A percentile compares a stretch with the other conserved stretches of the same genome.
These are phyloP conservation scores for Glycine tomentella DNA, from an alignment of 306 rosid species.

Conservation along the genomic window DNA sequence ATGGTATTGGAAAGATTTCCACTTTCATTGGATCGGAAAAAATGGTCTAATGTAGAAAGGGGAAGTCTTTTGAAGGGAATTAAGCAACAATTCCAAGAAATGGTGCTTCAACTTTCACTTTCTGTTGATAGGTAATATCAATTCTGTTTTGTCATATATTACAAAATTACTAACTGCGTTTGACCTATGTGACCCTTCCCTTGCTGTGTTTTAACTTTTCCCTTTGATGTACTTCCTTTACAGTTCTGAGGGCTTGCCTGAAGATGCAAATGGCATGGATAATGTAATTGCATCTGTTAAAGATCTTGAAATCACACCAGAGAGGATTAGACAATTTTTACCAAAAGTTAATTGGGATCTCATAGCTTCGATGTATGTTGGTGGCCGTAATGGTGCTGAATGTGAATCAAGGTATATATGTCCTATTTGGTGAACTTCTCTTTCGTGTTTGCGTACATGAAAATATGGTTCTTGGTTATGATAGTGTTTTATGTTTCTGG, in stretches of 20 bases:
- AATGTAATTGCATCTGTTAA: constrained; percentile 63
- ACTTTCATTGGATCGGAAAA: constrained; percentile 65
- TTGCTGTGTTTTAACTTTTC: not conserved
- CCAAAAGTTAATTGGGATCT: constrained; percentile 88
- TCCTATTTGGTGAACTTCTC: constrained; percentile 19
- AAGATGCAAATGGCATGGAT: constrained; percentile 66
- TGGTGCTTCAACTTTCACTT: constrained; percentile 63
- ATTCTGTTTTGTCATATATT: constrained; percentile 30
- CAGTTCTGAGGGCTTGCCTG: constrained; percentile 59
- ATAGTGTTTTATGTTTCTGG: constrained; percentile 30
- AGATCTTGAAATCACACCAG: constrained; percentile 65
- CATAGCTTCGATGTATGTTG: constrained; percentile 75
- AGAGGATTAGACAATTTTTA: constrained; percentile 65
- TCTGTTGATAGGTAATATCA: constrained; percentile 67
- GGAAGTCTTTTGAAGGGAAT: constrained; percentile 81
- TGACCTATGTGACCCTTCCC: constrained; percentile 34
- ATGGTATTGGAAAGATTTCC: constrained; percentile 72
- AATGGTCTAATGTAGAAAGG: constrained; percentile 74
- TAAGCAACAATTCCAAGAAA: constrained; percentile 86
- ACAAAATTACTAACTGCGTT: constrained; percentile 9
- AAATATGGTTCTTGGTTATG: constrained; percentile 28
- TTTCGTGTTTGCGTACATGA: constrained; percentile 2
- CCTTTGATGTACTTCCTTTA: constrained; percentile 31
- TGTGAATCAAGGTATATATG: constrained; percentile 86
- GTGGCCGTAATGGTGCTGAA: constrained; percentile 82